Evolutionary conservation across 2,329 filamentous ascomycete genomes (phyloP).

Genomic region (Gliomastix tumulicola): DNA sequence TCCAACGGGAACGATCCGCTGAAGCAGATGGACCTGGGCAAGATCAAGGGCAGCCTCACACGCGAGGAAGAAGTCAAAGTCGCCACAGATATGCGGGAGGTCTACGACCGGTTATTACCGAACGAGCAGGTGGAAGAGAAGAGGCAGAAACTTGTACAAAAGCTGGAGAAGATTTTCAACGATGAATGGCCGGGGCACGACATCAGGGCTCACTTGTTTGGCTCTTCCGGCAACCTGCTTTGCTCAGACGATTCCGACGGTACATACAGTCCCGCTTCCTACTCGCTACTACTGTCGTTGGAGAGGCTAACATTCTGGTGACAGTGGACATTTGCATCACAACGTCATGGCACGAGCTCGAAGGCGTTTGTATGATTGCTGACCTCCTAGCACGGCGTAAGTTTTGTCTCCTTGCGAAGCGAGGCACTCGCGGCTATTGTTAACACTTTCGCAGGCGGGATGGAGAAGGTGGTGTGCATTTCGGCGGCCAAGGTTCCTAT

Average conservation of each 20-base stretch:
- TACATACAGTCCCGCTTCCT: no score
- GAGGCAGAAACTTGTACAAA: conserved; percentile 69
- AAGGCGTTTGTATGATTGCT: conserved; percentile 85
- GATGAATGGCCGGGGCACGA: conserved; percentile 86
- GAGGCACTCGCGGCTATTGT: background rate
- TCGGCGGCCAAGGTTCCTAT: conserved; percentile 95
- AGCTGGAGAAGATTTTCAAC: conserved; percentile 83
- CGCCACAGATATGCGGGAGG: conserved; percentile 73
- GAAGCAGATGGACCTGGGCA: conserved; percentile 63
- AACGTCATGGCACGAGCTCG: conserved; percentile 79
- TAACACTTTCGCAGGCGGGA: conserved; percentile 63
- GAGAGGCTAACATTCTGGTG: conserved; percentile 18
- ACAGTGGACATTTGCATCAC: conserved; percentile 96
- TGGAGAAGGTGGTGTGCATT: conserved; percentile 94
- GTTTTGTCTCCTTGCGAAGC: conserved; percentile 22
- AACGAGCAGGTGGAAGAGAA: conserved; percentile 72
- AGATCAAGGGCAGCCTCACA: conserved; percentile 63
- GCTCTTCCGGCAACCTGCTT: conserved; percentile 92
- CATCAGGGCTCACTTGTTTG: conserved; percentile 89
- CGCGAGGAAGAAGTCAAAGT: conserved; percentile 69
- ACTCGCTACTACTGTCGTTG: background rate
- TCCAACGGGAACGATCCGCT: conserved; percentile 76
- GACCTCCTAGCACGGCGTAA: conserved; percentile 78
- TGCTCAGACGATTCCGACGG: conserved; percentile 96
- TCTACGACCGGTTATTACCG: conserved; percentile 82